Evolutionary conservation across 2,329 filamentous ascomycete genomes (phyloP).

Genomic region (Annulohypoxylon truncatum): DNA sequence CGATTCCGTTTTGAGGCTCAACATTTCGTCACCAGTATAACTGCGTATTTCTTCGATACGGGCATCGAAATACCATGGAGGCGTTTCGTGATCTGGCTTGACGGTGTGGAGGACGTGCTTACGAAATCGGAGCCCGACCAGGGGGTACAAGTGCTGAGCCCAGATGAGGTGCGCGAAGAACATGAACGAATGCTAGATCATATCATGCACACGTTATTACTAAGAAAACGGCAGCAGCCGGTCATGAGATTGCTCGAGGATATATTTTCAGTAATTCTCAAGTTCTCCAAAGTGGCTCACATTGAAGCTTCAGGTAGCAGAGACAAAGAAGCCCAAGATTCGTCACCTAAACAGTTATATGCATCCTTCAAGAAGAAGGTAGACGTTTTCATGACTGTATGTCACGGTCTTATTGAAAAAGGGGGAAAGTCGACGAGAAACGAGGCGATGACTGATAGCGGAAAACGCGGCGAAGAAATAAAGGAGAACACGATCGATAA

Average conservation of each 20-base stretch:
- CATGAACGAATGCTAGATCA: constrained; percentile 80
- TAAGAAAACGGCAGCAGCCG: constrained; percentile 79
- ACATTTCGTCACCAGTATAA: constrained; percentile 79
- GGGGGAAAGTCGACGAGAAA: constrained; percentile 51
- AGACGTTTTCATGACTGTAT: constrained; percentile 79
- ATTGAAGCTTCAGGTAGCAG: constrained; percentile 54
- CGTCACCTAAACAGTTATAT: constrained; percentile 64
- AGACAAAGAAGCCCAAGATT: constrained; percentile 44
- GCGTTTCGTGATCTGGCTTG: constrained; percentile 73
- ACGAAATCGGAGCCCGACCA: constrained; percentile 53
- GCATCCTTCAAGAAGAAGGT: constrained; percentile 76
- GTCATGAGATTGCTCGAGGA: constrained; percentile 79
- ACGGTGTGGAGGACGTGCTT: constrained; percentile 70
- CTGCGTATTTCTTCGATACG: constrained; percentile 82
- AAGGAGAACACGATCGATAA: constrained; percentile 73
- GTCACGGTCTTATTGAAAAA: constrained; percentile 74
- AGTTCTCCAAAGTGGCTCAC: constrained; percentile 69
- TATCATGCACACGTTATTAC: constrained; percentile 78
- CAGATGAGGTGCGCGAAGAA: constrained; percentile 73
- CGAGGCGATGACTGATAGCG: constrained; percentile 50
- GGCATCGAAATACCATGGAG: constrained; percentile 81
- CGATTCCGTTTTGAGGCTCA: constrained; percentile 81
- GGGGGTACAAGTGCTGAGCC: constrained; percentile 59
- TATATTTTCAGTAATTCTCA: constrained; percentile 78
- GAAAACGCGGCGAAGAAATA: constrained; percentile 51